Conservation (phyloP, 2,329 filamentous ascomycete genomes). For the Aspergillus brasiliensis region DNA sequence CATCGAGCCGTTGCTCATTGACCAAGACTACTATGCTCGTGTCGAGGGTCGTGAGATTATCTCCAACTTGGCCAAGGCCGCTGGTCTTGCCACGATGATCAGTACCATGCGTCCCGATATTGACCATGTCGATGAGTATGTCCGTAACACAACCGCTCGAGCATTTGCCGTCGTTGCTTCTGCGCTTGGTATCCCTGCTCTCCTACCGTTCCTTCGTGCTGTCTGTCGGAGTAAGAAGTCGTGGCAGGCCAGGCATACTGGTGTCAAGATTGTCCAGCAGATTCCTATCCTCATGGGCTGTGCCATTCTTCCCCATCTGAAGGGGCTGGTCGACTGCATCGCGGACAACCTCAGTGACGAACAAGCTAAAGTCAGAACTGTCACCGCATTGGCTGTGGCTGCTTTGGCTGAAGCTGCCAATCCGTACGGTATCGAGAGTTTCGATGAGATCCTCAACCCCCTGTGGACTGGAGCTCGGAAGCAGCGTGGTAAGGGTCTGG, state of each 20-base stretch:
- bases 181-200: conserved; percentile 89
- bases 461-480: conserved; percentile 96
- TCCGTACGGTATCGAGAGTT: conserved; percentile 98
- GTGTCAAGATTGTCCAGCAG: conserved; percentile 98
- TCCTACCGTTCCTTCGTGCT: conserved; percentile 90
- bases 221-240: conserved; percentile 99
- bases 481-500: conserved; percentile 92
- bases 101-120: conserved; percentile 99
- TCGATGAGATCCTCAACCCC: conserved; percentile 95
- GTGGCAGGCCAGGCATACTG: conserved; percentile 96
- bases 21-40: conserved; percentile 98
- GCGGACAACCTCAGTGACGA: conserved; percentile 95
- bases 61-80: conserved; percentile 94
- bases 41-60: conserved; percentile 99
- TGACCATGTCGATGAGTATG: conserved; percentile 97
- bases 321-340: conserved; percentile 95
- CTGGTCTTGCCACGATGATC: conserved; percentile 97
- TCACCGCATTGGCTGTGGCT: conserved; percentile 91
- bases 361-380: conserved; percentile 95
- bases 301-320: conserved; percentile 90
- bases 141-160: conserved; percentile 94
- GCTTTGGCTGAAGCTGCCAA: conserved; percentile 94
- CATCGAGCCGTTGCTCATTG: conserved; percentile 97
- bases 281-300: conserved; percentile 99
- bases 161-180: conserved; percentile 97